phyloP scores from a whole-genome alignment of 2,329 filamentous ascomycete species.

The Penicillium sp. region DNA sequence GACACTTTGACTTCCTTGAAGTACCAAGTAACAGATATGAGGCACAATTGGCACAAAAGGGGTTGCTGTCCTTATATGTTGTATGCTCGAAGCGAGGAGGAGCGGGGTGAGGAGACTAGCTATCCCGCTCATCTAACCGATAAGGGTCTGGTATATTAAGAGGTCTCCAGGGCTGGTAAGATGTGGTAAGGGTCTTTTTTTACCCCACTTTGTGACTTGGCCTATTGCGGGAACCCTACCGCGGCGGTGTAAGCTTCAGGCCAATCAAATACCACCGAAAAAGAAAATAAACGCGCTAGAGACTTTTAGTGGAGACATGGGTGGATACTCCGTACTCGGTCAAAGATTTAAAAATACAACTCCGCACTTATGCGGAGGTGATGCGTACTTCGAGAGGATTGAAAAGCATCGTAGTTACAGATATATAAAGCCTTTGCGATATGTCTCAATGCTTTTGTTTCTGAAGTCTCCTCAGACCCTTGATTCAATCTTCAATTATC shows the following conservation, averaged over 20 bases:
- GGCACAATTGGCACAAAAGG: background rate
- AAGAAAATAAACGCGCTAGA: slow-evolving; percentile 11
- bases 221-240: slow-evolving; percentile 4
- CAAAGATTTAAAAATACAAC: slow-evolving; percentile 14
- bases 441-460: background rate
- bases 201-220: background rate
- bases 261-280: slow-evolving; percentile 4
- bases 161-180: background rate
- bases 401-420: background rate
- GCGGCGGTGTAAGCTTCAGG: slow-evolving; percentile 9
- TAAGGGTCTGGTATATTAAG: background rate
- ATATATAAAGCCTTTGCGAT: background rate
- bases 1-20: background rate
- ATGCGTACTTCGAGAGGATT: background rate
- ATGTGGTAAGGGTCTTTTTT: background rate
- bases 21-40: background rate
- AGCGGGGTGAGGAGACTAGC: slow-evolving; percentile 13
- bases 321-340: slow-evolving; percentile 1
- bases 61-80: background rate
- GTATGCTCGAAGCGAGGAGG: background rate
- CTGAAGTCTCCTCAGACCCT: background rate
- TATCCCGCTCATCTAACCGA: slow-evolving; percentile 10
- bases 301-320: slow-evolving; percentile 14
- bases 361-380: slow-evolving; percentile 14
- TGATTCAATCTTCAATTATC: background rate